phyloP scores from a whole-genome alignment of 1,284 basidiomycete genomes.

The Termitomyces sp. region DNA sequence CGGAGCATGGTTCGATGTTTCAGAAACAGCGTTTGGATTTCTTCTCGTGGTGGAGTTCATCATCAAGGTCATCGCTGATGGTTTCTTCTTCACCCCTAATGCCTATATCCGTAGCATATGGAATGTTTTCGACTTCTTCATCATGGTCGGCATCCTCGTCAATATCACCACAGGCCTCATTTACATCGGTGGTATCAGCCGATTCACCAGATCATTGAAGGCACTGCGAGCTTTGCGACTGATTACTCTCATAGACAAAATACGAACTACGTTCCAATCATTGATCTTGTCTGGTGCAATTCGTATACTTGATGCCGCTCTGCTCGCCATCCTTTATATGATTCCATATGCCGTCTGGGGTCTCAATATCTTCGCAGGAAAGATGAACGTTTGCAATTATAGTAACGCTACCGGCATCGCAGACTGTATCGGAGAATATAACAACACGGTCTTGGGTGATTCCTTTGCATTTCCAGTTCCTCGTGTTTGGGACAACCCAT shows the following conservation, averaged over 20 bases:
- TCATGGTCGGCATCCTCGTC: conserved; percentile 77
- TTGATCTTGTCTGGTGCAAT: conserved; percentile 84
- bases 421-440: conserved; percentile 78
- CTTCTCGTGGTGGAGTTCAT: conserved; percentile 81
- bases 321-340: conserved; percentile 93
- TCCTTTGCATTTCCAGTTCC: conserved; percentile 73
- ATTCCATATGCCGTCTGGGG: conserved; percentile 98
- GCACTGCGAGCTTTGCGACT: conserved; percentile 86
- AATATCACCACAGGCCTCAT: conserved; percentile 79
- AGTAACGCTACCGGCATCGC: conserved; percentile 45
- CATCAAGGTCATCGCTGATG: conserved; percentile 92
- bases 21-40: conserved; percentile 74
- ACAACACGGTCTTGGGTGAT: conserved; percentile 49
- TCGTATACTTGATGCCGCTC: conserved; percentile 85
- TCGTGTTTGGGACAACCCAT: conserved; percentile 86
- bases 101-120: conserved; percentile 90
- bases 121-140: conserved; percentile 89
- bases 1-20: conserved; percentile 85
- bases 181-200: conserved; percentile 76
- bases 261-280: conserved; percentile 90
- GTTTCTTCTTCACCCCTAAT: conserved; percentile 89
- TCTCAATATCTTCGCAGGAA: conserved; percentile 87
- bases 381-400: conserved; percentile 88
- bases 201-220: conserved; percentile 83
- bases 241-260: conserved; percentile 83